phyloP scores from a whole-genome alignment of 2,329 filamentous ascomycete species.

The Botrytis cinerea region DNA sequence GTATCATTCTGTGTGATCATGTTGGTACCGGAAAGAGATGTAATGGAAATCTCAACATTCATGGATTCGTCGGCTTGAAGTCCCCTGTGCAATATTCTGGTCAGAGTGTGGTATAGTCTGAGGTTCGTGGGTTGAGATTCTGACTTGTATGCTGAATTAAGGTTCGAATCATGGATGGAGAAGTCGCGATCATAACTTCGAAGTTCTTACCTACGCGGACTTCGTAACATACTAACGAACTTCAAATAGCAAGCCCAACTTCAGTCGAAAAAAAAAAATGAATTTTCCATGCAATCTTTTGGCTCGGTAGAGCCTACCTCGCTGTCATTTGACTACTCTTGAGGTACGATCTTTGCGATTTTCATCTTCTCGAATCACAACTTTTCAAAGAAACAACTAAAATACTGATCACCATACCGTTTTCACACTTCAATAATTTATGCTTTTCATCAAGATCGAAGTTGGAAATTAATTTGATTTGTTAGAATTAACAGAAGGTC shows the following conservation, averaged over 20 bases:
- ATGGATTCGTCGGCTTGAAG: not conserved
- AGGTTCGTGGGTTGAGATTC: not conserved
- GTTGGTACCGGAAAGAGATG: not conserved
- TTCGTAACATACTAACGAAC: not conserved
- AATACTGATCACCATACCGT: not conserved
- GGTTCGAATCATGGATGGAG: not conserved
- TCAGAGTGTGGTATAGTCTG: not conserved
- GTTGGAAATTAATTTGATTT: too few relatives aligned
- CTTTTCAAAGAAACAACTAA: not conserved
- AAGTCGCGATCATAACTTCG: not conserved
- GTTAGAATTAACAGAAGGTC: too few relatives aligned
- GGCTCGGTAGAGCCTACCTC: not conserved
- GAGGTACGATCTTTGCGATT: not conserved
- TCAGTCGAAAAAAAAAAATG: not conserved
- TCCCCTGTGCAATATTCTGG: not conserved
- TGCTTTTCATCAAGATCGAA: not conserved
- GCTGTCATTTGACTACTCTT: not conserved
- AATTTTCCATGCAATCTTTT: not conserved
- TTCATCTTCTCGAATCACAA: not conserved
- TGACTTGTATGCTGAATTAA: not conserved
- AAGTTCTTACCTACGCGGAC: not conserved
- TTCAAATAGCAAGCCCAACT: not conserved
- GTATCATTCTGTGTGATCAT: too few relatives aligned
- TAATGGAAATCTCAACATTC: not conserved
- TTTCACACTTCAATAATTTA: not conserved